Evolutionary conservation across 495 filamentous ascomycete species (phyloP).

Genomic region (Penicillium desertorum): DNA sequence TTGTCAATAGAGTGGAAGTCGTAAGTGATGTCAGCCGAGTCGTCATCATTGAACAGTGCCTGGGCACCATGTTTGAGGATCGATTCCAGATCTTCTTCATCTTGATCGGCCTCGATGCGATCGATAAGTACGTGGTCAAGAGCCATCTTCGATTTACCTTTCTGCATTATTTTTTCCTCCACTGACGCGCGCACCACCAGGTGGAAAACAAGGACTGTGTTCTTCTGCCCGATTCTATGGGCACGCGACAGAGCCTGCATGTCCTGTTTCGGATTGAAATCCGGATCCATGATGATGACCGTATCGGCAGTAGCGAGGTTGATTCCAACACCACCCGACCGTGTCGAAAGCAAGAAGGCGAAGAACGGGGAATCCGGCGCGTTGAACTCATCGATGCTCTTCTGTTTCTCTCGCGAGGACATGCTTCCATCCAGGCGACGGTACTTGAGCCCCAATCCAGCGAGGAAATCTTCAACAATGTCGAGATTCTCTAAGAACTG

Average conservation of each 20-base stretch:
- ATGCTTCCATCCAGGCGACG: slow-evolving; percentile 85
- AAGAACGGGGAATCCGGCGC: slow-evolving; percentile 78
- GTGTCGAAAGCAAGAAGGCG: slow-evolving; percentile 87
- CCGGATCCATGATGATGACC: slow-evolving; percentile 96
- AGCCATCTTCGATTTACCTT: slow-evolving; percentile 91
- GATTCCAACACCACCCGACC: slow-evolving; percentile 94
- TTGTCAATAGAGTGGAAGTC: slow-evolving; percentile 79
- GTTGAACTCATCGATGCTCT: slow-evolving; percentile 91
- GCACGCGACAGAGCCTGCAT: slow-evolving; percentile 93
- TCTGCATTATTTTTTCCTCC: slow-evolving; percentile 96
- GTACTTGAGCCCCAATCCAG: slow-evolving; percentile 64
- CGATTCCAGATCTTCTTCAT: slow-evolving; percentile 78
- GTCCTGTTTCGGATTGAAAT: slow-evolving; percentile 98
- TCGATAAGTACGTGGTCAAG: slow-evolving; percentile 94
- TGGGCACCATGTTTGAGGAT: slow-evolving; percentile 86
- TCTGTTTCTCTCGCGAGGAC: slow-evolving; percentile 80
- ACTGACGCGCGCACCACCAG: slow-evolving; percentile 83
- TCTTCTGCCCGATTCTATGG: slow-evolving; percentile 92
- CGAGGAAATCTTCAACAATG: slow-evolving; percentile 87
- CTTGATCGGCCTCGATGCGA: slow-evolving; percentile 76
- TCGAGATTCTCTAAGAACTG: slow-evolving; percentile 90
- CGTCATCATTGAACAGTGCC: slow-evolving; percentile 77
- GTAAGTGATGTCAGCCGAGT: slow-evolving; percentile 67
- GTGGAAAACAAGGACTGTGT: slow-evolving; percentile 93
- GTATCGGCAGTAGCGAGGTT: slow-evolving; percentile 97